Conservation (phyloP, 2,329 filamentous ascomycete species). For the Aspergillus awamori region DNA sequence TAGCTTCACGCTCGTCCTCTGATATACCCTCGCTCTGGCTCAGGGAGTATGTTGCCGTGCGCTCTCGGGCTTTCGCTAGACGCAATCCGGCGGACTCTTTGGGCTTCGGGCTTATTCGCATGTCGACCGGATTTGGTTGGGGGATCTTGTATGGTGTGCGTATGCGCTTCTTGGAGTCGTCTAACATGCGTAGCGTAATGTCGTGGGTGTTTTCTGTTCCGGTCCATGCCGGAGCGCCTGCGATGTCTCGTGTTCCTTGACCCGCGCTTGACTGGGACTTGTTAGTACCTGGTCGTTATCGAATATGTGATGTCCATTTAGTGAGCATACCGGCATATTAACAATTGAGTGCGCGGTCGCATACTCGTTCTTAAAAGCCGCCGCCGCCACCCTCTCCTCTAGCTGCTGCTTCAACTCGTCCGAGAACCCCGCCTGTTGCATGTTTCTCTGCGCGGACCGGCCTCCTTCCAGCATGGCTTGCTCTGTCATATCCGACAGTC, state of each 20-base stretch:
- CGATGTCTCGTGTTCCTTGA: slow-evolving; percentile 68
- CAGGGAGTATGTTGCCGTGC: slow-evolving; percentile 58
- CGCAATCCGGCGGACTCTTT: slow-evolving; percentile 51
- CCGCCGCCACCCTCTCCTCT: slow-evolving; percentile 60
- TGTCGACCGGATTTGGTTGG: slow-evolving; percentile 44
- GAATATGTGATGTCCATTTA: neutral
- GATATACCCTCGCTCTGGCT: slow-evolving; percentile 62
- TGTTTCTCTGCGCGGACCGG: slow-evolving; percentile 57
- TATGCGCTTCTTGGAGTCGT: slow-evolving; percentile 62
- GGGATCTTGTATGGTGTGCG: slow-evolving; percentile 48
- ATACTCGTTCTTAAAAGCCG: slow-evolving; percentile 58
- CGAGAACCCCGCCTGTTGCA: slow-evolving; percentile 65
- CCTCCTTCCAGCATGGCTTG: slow-evolving; percentile 59
- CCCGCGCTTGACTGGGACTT: slow-evolving; percentile 55
- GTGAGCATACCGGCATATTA: slow-evolving; percentile 51
- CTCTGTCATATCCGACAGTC: slow-evolving; percentile 63
- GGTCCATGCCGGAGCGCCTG: slow-evolving; percentile 72
- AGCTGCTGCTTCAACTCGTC: slow-evolving; percentile 61
- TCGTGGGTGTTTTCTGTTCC: slow-evolving; percentile 76
- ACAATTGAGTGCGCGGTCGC: slow-evolving; percentile 57
- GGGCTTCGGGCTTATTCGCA: slow-evolving; percentile 50
- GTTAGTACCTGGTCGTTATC: neutral
- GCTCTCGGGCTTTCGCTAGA: slow-evolving; percentile 62
- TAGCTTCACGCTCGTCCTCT: slow-evolving; percentile 71
- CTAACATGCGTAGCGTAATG: slow-evolving; percentile 77